phyloP scores from a whole-genome alignment of 1,139 yeast genomes.

The Maudiozyma humilis region DNA sequence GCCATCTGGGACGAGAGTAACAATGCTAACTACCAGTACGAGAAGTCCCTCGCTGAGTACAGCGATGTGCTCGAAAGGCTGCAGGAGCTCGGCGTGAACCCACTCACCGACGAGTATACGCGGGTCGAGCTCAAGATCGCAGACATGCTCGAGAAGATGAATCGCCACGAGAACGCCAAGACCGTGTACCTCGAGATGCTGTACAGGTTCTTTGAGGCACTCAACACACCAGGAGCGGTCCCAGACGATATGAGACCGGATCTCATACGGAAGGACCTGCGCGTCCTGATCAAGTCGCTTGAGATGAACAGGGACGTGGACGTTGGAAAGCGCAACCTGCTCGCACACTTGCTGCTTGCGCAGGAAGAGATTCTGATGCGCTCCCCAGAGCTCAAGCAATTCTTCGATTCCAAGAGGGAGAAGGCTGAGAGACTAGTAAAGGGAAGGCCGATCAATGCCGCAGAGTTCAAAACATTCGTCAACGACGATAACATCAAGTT shows the following conservation, averaged over 20 bases:
- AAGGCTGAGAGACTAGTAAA: conserved; percentile 14
- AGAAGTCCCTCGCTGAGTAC: conserved; percentile 61
- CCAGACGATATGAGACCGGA: conserved; percentile 40
- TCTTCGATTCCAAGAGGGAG: conserved; percentile 27
- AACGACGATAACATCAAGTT: conserved; percentile 25
- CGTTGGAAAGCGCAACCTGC: conserved; percentile 49
- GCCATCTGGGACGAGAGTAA: conserved; percentile 80
- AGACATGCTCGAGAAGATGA: conserved; percentile 71
- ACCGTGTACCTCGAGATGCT: conserved; percentile 61
- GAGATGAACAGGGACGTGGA: conserved; percentile 48
- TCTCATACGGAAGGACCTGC: conserved; percentile 59
- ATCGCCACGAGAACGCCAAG: conserved; percentile 54
- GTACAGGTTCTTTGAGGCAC: conserved; percentile 51
- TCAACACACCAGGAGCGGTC: conserved; percentile 34
- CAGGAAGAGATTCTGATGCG: conserved; percentile 47
- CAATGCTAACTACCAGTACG: conserved; percentile 52
- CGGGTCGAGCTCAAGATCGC: conserved; percentile 81
- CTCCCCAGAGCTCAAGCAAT: conserved; percentile 29
- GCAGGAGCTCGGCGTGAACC: conserved; percentile 23
- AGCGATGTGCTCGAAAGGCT: conserved; percentile 41
- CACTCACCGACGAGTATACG: conserved; percentile 62
- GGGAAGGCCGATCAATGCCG: conserved; percentile 14
- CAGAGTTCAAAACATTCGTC: conserved; percentile 26
- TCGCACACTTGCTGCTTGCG: conserved; percentile 59
- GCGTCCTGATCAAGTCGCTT: conserved; percentile 60